Percentiles rank a stretch among this genome's conserved stretches.
Evolutionary conservation across 345 rosid genomes (phyloP).

Genomic region (Eucalyptus caleyi): DNA sequence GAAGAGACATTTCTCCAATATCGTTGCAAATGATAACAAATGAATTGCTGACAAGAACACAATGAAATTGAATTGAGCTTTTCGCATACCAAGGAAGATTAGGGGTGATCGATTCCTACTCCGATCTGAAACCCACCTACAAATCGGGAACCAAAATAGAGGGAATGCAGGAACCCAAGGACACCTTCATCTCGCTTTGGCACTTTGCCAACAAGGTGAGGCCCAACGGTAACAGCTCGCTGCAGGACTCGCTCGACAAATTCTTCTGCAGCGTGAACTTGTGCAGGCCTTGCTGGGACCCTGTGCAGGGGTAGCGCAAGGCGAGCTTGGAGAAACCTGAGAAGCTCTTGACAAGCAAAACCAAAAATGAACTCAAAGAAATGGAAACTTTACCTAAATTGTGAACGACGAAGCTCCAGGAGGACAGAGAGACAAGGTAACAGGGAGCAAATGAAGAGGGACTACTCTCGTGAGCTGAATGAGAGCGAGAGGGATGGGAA

Average conservation of each 20-base stretch:
- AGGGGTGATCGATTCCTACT: background rate
- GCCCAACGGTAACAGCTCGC: background rate
- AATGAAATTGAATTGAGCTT: background rate
- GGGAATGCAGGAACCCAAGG: background rate
- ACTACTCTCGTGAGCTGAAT: background rate
- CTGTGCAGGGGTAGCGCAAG: background rate
- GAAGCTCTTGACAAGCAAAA: background rate
- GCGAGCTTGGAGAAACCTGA: background rate
- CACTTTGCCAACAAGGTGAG: background rate
- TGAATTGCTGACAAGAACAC: too few relatives aligned
- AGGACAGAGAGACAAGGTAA: background rate
- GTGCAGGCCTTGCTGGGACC: background rate
- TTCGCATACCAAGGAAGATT: background rate
- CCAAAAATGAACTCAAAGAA: background rate
- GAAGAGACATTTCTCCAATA: background rate
- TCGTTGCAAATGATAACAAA: background rate
- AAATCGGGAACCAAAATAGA: background rate
- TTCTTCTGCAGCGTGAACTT: background rate
- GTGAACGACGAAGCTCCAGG: background rate
- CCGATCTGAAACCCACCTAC: background rate
- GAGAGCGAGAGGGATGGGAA: background rate
- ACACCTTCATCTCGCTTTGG: background rate
- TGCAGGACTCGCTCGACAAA: background rate
- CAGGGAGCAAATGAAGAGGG: background rate
- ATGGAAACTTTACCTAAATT: background rate